Conservation (phyloP, 2,329 filamentous ascomycete species). For the Neonectria sp. region DNA sequence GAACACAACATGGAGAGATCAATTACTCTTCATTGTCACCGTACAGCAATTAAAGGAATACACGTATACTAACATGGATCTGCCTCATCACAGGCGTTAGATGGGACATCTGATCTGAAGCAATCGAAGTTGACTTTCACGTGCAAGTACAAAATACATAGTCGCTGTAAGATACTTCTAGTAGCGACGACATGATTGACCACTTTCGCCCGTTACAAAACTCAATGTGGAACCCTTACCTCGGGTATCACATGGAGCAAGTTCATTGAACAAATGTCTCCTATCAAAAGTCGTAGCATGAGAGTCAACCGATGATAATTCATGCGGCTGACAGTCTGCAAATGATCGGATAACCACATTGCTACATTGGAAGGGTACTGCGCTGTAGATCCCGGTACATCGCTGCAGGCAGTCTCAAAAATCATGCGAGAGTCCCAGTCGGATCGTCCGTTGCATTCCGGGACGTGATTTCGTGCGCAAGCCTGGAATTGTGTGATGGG, state of each 20-base stretch:
- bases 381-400: background rate
- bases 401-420: constrained; percentile 4
- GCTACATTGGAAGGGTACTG: background rate
- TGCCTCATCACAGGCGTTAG: background rate
- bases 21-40: background rate
- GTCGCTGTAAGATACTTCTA: background rate
- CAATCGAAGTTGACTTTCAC: constrained; percentile 14
- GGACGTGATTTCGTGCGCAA: constrained; percentile 27
- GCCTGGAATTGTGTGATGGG: constrained; percentile 19
- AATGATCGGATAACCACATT: constrained; percentile 14
- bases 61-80: too few relatives aligned
- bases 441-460: constrained; percentile 26
- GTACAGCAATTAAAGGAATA: background rate
- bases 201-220: background rate
- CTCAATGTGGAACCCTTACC: constrained; percentile 14
- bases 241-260: too few relatives aligned
- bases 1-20: background rate
- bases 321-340: background rate
- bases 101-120: background rate
- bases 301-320: background rate
- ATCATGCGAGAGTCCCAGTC: constrained; percentile 19
- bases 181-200: background rate
- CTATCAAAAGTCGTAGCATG: background rate
- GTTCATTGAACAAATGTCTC: background rate
- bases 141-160: constrained; percentile 1